Base-by-base conservation (phyloP, 2,329 filamentous ascomycete genomes). In the Nannizziopsis barbatae region DNA sequence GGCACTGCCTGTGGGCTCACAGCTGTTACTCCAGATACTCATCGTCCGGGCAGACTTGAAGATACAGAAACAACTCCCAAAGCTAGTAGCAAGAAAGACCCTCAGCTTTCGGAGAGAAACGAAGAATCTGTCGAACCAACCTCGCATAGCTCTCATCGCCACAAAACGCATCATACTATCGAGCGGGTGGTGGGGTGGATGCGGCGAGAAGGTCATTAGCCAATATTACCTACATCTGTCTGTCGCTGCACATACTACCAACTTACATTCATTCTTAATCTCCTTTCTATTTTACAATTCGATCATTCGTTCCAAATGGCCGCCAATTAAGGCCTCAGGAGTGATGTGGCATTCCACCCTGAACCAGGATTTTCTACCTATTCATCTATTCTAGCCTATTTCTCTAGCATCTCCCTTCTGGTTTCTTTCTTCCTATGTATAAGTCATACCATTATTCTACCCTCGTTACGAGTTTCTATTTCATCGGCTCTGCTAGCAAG, bases 131-230 rank as follows among this genome's bases (percentile, higher is more conserved):
- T 33, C n/a, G 45, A 52, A 27, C 32, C 41, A 32, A 53, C 49
- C 14, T 48, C 52, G 5, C 50, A 50, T 15, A 50, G 50, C 10
- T 45, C 53, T 31, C 49, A 52, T 17, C 40, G 43, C 27, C 39
- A 48, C 22, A 47, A 33, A n/a, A 15, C 48, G 3, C 37, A 41
- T 30, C 44, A 49, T 39, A 55, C 45, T 31, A 47, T 52, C 20
- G 45, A 52, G 11, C 51, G 45, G 12, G 50, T 53, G 11, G 32
- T 54, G 15, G 50, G 52, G 6, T 55, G 53, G 53, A 55, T 55
- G 18, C 47, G 49, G 10, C 50, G 52, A 42, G 45, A 47, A 43
- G 17, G 33, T 20, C 46, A 35, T 14, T 49, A 42, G 31, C 3
- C 15, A 3, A 11, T 7, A 14, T 12, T 9, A 18, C 27, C 33